A percentile compares a stretch with the other conserved stretches of the same genome.
phyloP scores from a whole-genome alignment of 495 filamentous ascomycete genomes.

The Xylaria castorea region DNA sequence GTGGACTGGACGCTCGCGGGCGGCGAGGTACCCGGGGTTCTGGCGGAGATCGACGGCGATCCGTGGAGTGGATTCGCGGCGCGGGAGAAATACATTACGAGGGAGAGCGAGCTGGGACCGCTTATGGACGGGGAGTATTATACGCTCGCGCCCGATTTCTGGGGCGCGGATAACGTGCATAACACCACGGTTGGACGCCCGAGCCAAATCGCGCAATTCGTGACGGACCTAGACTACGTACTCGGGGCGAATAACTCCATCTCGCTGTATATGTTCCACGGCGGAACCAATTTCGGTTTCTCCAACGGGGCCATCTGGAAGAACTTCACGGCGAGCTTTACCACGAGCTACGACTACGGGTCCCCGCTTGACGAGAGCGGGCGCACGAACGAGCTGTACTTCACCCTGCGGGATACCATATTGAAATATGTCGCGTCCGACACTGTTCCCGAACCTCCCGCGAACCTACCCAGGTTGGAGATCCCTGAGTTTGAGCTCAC shows the following conservation, averaged over 20 bases:
- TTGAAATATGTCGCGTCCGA: slow-evolving; percentile 41
- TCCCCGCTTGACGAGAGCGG: slow-evolving; percentile 57
- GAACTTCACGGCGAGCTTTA: slow-evolving; percentile 44
- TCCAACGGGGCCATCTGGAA: slow-evolving; percentile 53
- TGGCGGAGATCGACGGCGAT: slow-evolving; percentile 55
- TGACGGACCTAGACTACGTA: slow-evolving; percentile 49
- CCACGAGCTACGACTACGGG: slow-evolving; percentile 58
- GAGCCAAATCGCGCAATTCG: slow-evolving; percentile 29
- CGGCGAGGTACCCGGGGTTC: slow-evolving; percentile 48
- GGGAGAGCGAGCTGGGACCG: slow-evolving; percentile 49
- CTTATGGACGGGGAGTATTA: slow-evolving; percentile 55
- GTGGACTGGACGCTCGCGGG: slow-evolving; percentile 48
- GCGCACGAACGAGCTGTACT: slow-evolving; percentile 50
- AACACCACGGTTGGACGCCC: slow-evolving; percentile 39
- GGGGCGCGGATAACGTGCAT: slow-evolving; percentile 45
- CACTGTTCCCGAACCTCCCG: slow-evolving; percentile 41
- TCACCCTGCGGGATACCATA: slow-evolving; percentile 46
- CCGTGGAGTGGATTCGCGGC: slow-evolving; percentile 49
- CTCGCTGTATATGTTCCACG: slow-evolving; percentile 59
- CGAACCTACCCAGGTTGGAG: slow-evolving; percentile 41
- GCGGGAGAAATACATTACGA: slow-evolving; percentile 49
- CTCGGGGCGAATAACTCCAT: slow-evolving; percentile 50
- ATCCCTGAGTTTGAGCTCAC: slow-evolving; percentile 41
- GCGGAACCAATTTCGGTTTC: slow-evolving; percentile 56
- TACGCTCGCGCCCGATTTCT: slow-evolving; percentile 46